Evolutionary conservation across 169 alveolate species (phyloP).

Genomic region (Besnoitia besnoiti): DNA sequence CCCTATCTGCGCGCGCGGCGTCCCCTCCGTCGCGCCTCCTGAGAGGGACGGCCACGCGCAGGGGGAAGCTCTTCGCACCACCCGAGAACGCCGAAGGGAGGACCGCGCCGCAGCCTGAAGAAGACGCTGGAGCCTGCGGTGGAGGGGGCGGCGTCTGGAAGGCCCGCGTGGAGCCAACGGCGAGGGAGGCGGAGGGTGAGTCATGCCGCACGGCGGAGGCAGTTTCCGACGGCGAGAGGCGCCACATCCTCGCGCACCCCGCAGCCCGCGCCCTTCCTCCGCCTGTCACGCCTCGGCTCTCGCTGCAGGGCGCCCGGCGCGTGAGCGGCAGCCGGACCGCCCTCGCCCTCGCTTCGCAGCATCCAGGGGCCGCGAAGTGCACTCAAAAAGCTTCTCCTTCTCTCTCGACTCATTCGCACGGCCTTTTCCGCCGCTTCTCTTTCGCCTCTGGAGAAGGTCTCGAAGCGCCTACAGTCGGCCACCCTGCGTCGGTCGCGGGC

Average conservation of each 20-base stretch:
- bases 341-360: neutral
- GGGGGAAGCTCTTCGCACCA: too few relatives aligned
- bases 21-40: neutral
- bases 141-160: too few relatives aligned
- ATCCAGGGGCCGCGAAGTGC: neutral
- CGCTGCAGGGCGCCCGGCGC: neutral
- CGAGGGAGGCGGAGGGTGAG: too few relatives aligned
- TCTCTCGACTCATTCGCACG: neutral
- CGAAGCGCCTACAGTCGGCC: too few relatives aligned
- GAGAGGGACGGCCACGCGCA: too few relatives aligned
- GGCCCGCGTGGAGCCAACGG: too few relatives aligned
- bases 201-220: too few relatives aligned
- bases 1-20: too few relatives aligned
- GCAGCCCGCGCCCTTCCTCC: constrained; percentile 24
- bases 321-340: neutral
- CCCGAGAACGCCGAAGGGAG: too few relatives aligned
- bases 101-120: too few relatives aligned
- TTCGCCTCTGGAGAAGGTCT: neutral
- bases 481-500: too few relatives aligned
- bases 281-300: neutral
- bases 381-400: neutral
- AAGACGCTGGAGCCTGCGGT: too few relatives aligned
- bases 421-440: constrained; percentile 10
- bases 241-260: neutral
- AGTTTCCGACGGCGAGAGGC: neutral